These are phyloP conservation scores for Pulveroboletus frians DNA, from an alignment of 768 basidiomycete species.

Conservation along the genomic window DNA sequence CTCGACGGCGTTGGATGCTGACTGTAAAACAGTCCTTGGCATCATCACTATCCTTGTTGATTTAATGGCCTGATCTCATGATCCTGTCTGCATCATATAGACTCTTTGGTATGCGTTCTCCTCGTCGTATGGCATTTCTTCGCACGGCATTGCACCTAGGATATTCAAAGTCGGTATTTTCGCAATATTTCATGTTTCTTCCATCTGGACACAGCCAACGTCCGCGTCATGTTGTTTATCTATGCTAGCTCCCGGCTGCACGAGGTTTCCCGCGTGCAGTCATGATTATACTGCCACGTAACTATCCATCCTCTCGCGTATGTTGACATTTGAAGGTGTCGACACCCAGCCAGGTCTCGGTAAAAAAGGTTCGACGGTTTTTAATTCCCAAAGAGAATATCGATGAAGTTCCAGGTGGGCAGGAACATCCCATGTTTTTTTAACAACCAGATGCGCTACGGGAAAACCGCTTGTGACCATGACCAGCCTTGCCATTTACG, in stretches of 20 bases:
- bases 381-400: slow-evolving; percentile 2
- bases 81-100: slow-evolving; percentile 11
- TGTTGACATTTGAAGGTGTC: slow-evolving; percentile 1
- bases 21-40: slow-evolving; percentile 58
- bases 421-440: slow-evolving; percentile 4
- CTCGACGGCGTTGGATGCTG: not conserved
- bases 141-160: slow-evolving; percentile 3
- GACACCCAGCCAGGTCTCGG: not conserved
- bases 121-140: slow-evolving; percentile 3
- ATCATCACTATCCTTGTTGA: slow-evolving; percentile 90
- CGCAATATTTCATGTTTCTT: not conserved
- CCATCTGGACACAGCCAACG: not conserved
- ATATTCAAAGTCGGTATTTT: slow-evolving; percentile 6
- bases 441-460: not conserved
- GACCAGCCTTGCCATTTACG: slow-evolving; percentile 9
- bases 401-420: not conserved
- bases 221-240: not conserved
- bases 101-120: not conserved
- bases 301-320: not conserved
- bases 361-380: slow-evolving; percentile 7
- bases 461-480: not conserved
- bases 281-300: not conserved
- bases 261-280: not conserved
- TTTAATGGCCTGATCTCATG: slow-evolving; percentile 46
- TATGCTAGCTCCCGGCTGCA: not conserved